A percentile compares a stretch with the other conserved stretches of the same genome.
Conservation (phyloP, 2,329 filamentous ascomycete species). For the Penicillium thymicola region DNA sequence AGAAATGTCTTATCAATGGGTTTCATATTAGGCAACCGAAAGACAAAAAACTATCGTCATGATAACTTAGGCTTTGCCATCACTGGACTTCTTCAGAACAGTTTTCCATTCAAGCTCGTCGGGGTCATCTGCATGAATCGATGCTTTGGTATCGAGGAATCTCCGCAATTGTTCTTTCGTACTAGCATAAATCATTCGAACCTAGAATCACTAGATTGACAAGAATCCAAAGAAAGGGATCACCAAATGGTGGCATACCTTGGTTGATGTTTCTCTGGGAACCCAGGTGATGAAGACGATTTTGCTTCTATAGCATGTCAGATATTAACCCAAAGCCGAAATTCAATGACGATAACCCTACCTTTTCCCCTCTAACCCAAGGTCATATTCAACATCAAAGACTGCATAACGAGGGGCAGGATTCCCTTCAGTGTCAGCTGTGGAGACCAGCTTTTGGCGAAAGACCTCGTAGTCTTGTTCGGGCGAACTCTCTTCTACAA, state of each 20-base stretch:
- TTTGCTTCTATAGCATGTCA: neutral
- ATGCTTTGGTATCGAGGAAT: neutral
- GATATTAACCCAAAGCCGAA: neutral
- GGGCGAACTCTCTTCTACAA: neutral
- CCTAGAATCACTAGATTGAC: neutral
- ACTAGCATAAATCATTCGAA: neutral
- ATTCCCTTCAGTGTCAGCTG: neutral
- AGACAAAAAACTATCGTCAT: neutral
- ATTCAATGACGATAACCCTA: neutral
- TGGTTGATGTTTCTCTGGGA: neutral
- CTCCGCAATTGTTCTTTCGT: neutral
- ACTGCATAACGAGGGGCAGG: neutral
- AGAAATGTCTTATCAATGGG: neutral
- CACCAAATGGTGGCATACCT: neutral
- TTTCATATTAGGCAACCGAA: neutral
- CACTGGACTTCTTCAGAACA: neutral
- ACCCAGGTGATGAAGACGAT: neutral
- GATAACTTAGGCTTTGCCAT: neutral
- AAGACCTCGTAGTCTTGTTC: neutral
- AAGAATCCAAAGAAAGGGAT: neutral
- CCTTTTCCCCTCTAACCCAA: neutral
- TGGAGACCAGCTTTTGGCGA: neutral
- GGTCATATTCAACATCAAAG: neutral
- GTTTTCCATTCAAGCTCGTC: neutral
- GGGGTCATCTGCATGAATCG: neutral